Evolutionary conservation across 1,284 basidiomycete species (phyloP), one percentile per base, ranked within the genome.

Genomic region (Cutaneotrichosporon mucoides): DNA sequence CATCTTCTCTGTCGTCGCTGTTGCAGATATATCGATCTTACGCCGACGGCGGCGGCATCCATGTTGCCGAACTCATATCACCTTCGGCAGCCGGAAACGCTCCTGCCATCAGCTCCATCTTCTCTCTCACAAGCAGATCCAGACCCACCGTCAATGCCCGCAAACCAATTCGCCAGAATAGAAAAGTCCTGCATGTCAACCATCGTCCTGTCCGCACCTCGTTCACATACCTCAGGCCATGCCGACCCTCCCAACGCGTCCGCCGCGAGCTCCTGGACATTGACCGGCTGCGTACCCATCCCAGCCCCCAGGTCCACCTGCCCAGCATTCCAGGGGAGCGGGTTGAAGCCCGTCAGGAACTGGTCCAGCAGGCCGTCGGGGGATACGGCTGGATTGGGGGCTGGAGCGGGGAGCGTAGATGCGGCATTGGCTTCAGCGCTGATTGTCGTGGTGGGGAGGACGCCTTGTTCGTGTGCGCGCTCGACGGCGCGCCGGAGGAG

Each of bases 391-490:
- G 37, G 8, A 11, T 38, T 48, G 2, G 52, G 40, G 4, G 42
- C 40, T 1, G 45, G 11, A 6, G 53, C 49, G 0, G 53, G n/a
- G 10, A 42, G n/a, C 7, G 35, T 24, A 4, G 46, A 33, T 11
- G 35, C 34, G 11, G 76, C 75, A 37, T 45, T 70, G 1, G 33
- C 43, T 5, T 53, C 40, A 1, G 46, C 53, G 42, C 53, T 56
- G 9, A 61, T 46, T 3, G 44, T 40, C 10, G 60, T 61, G 24
- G 35, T 44, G 8, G 60, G 60, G 6, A 61, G 43, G 1, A 57
- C 48, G 15, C 49, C 53, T 3, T 46, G 40, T 13, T 55, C 52
- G 12, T 56, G 60, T 0, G 60, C 60, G 37, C 48, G 48, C 1
- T 49, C 44, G 13, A 55, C 37, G 9, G 56, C 40, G 8, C 48